Evolutionary conservation across 352 stramenopile species (phyloP).

Genomic region (Globisporangium okanoganense): DNA sequence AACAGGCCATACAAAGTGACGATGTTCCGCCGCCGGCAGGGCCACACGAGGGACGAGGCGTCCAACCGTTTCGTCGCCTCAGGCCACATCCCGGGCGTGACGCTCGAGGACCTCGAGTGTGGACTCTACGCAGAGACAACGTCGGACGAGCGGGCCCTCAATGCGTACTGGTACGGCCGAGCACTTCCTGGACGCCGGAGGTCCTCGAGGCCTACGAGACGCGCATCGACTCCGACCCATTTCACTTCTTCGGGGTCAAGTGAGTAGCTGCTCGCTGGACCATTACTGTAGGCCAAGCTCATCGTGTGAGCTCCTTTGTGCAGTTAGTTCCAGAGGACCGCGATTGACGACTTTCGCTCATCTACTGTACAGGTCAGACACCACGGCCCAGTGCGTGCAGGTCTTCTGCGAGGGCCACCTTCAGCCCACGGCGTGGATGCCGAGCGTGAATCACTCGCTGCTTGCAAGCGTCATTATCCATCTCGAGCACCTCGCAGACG

Average conservation of each 20-base stretch:
- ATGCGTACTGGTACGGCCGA: slow-evolving; percentile 56
- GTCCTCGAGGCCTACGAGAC: slow-evolving; percentile 61
- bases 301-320: slow-evolving; percentile 60
- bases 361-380: slow-evolving; percentile 63
- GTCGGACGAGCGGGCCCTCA: slow-evolving; percentile 54
- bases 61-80: slow-evolving; percentile 48
- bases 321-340: slow-evolving; percentile 64
- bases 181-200: slow-evolving; percentile 63
- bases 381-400: slow-evolving; percentile 47
- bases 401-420: slow-evolving; percentile 62
- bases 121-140: slow-evolving; percentile 70
- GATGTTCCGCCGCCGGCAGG: slow-evolving; percentile 28
- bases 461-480: slow-evolving; percentile 59
- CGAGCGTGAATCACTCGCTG: slow-evolving; percentile 56
- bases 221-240: slow-evolving; percentile 54
- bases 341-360: slow-evolving; percentile 46
- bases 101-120: slow-evolving; percentile 64
- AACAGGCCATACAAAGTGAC: slow-evolving; percentile 47
- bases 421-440: slow-evolving; percentile 48
- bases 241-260: slow-evolving; percentile 77
- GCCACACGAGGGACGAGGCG: slow-evolving; percentile 11
- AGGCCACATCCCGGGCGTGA: slow-evolving; percentile 49
- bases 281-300: slow-evolving; percentile 40
- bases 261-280: slow-evolving; percentile 66
- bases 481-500: slow-evolving; percentile 64